Evolutionary conservation across 495 filamentous ascomycete genomes (phyloP).

Genomic region (Penicillium fimorum): DNA sequence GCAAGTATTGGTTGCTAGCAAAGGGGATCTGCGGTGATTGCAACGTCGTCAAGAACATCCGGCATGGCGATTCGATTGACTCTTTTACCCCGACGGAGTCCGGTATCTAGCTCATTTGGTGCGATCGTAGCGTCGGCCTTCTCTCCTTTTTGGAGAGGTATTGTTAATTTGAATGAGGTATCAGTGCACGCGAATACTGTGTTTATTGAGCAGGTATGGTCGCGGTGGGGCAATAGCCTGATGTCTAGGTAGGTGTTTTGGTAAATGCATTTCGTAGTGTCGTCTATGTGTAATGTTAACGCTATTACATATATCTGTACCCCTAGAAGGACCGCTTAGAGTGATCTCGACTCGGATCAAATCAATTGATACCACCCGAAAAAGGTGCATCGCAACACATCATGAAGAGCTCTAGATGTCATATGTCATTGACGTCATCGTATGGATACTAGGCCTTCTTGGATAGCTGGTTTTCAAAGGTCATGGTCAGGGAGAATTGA

Average conservation of each 20-base stretch:
- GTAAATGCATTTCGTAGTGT: background rate
- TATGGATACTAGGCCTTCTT: too few species aligned
- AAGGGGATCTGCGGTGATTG: conserved; percentile 13
- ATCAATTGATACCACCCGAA: background rate
- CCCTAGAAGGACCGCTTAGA: too few species aligned
- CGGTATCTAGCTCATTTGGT: background rate
- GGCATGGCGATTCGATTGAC: conserved; percentile 16
- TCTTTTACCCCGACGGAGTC: conserved; percentile 4
- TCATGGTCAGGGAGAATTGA: too few species aligned
- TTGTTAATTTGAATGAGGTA: background rate
- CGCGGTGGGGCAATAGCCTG: background rate
- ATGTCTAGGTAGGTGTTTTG: background rate
- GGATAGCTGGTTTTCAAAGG: too few species aligned
- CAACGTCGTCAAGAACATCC: conserved; percentile 19
- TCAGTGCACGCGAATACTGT: background rate
- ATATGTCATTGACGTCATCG: too few species aligned
- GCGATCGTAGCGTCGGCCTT: background rate
- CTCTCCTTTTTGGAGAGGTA: background rate
- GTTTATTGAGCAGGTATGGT: background rate
- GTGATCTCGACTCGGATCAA: background rate
- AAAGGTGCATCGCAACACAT: too few species aligned
- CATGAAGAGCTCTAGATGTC: too few species aligned
- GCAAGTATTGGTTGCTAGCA: conserved; percentile 3
- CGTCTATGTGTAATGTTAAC: background rate
- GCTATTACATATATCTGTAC: background rate